Evolutionary conservation across 352 stramenopile species (phyloP), one percentile per base, ranked within the genome.

Genomic region (Phytophthora ramorum): DNA sequence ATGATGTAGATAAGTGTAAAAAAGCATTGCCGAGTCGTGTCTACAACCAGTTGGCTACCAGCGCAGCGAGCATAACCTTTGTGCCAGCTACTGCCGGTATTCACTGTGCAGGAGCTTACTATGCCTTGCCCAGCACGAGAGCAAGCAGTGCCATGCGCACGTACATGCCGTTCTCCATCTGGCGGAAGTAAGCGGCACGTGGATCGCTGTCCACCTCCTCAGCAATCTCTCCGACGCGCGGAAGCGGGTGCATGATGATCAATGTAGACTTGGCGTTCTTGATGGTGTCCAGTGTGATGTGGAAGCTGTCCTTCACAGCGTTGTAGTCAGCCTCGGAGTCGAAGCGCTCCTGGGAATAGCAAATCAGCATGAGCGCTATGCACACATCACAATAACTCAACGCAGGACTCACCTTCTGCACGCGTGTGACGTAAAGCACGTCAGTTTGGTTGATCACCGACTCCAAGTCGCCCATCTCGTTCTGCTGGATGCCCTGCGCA

Each of bases 101-200:
- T 9, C 17, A 47, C 41, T n/a, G 17, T 46, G 9, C 34, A 46
- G 10, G 37, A 44, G 38, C 38, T 44, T 22, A 10, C 41, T 90
- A 95, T 58, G 74, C 82, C 72, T 92, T 91, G 56, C 85, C 84
- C 63, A 98, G 69, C 19, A 99, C 84, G 8, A 99, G 83, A 28
- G 96, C 90, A 46, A 99, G 87, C 65, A 99, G 73, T 45, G 98
- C 98, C 97, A 99, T 99, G 73, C 98, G 92, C 62, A 98, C 95
- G 79, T 97, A 99, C 97, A 99, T 99, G 58, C 98, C 98, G 85
- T 99, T 98, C 72, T 96, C 86, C 90, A 97, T 97, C 82, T 99
- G 96, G 62, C 96, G 85, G 72, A 99, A 99, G 78, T 99, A 99
- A 10, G 96, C 97, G 38, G 97, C 96, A 48, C 96, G 90, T 38